Base-by-base conservation (phyloP, 1,284 basidiomycete genomes). In the Malassezia psittaci region DNA sequence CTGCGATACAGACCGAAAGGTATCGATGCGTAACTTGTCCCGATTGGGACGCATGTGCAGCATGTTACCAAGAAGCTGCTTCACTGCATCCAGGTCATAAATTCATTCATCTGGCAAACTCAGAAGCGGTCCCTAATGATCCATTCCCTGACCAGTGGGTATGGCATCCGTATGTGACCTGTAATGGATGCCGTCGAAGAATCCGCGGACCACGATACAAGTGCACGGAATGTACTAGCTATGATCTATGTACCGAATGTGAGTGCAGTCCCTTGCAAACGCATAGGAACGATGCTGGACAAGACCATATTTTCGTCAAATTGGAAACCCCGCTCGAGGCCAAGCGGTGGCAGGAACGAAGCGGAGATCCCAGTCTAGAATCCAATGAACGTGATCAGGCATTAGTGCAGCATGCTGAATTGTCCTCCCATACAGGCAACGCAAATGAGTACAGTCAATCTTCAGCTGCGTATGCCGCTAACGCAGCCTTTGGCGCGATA, bases 161-260 rank as follows among this genome's bases (percentile, higher is more conserved):
- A 6, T n/a, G 11, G 29, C 63, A 66, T 32, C 33, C 21, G 11
- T 24, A 21, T 39, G 42, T 64, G 35, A n/a, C 36, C 7, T 66
- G 64, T 40, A 49, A 64, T 38, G 61, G 45, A 21, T 62, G 61
- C 38, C 40, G 49, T 21, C 21, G 18, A 2, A 18, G 29, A 12
- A 46, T 66, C 9, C n/a, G 19, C 12, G 64, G 64, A 8, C 46
- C 60, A 5, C 62, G 60, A 6, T 66, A 41, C 49, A 64, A 60
- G 42, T 63, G 64, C 41, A 39, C 50, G 24, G 35, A 29, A 16
- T 66, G 62, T 37, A 9, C 2, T 15, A 57, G 63, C 48, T 66
- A 45, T 35, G 62, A 66, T 39, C 41, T 57, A 19, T 66, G 64
- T 47, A 38, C 46, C 13, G 18, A 41, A 11, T 66, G 64, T 49